These are phyloP conservation scores for Massariosphaeria phaeospora DNA, from an alignment of 495 filamentous ascomycete species.

Conservation along the genomic window DNA sequence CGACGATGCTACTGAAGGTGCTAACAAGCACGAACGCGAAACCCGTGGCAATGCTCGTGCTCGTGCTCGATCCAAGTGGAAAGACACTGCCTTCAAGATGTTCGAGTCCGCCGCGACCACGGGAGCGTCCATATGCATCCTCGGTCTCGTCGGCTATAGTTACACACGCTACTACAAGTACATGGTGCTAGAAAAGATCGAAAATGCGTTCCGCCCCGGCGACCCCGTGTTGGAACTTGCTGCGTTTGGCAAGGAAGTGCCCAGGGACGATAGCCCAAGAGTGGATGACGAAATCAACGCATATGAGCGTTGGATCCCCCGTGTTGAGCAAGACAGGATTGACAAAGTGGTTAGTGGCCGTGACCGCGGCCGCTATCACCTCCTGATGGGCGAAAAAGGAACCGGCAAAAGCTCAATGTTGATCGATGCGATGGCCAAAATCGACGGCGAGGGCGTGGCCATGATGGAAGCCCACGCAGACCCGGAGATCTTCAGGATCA, in stretches of 20 bases:
- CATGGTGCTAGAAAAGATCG: slow-evolving; percentile 80
- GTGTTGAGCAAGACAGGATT: slow-evolving; percentile 74
- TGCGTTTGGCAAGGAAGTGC: slow-evolving; percentile 44
- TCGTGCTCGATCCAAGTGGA: slow-evolving; percentile 36
- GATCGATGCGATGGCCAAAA: slow-evolving; percentile 85
- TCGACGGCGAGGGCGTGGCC: slow-evolving; percentile 75
- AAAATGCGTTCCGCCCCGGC: slow-evolving; percentile 85
- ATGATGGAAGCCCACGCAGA: slow-evolving; percentile 97
- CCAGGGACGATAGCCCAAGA: slow-evolving; percentile 18
- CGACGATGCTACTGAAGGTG: slow-evolving; percentile 26
- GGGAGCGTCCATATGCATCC: slow-evolving; percentile 72
- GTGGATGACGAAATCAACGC: slow-evolving; percentile 43
- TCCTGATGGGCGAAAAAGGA: slow-evolving; percentile 94
- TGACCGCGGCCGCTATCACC: slow-evolving; percentile 73
- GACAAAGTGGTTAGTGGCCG: slow-evolving; percentile 71
- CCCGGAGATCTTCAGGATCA: slow-evolving; percentile 87
- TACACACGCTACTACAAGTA: slow-evolving; percentile 89
- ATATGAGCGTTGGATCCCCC: slow-evolving; percentile 73
- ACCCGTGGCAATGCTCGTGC: too few relatives aligned
- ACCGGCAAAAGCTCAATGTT: slow-evolving; percentile 96
- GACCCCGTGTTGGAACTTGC: slow-evolving; percentile 89
- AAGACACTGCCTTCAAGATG: slow-evolving; percentile 65
- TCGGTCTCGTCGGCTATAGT: slow-evolving; percentile 76
- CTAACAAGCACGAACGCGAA: neutral
- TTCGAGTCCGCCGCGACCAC: slow-evolving; percentile 81